Evolutionary conservation across 2,329 filamentous ascomycete genomes (phyloP), one percentile per base, ranked within the genome.

Genomic region (Pseudocercospora musae): DNA sequence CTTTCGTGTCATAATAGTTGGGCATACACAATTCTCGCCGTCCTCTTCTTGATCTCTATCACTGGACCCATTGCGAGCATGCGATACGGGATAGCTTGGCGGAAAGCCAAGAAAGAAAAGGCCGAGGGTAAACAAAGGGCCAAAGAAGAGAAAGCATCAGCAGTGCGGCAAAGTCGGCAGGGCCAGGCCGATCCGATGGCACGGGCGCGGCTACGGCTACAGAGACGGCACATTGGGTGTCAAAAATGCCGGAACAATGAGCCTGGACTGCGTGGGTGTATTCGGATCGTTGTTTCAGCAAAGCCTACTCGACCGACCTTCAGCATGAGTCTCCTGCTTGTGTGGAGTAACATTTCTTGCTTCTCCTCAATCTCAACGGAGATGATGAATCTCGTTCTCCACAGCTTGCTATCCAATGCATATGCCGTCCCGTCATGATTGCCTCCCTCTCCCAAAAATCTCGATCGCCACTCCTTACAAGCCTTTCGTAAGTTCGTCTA

Each of bases 1-100:
- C 21, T 20, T 27, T 50, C 46, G 77, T 23, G 37, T n/a, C n/a
- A 50, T n/a, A 50, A 58, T 50, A 56, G 57, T 7, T 63, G 60
- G 58, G 60, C 62, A 9, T 80, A 76, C 62, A 80, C 77, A 0
- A 69, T 76, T 1, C 62, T 80, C 23, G 73, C 71, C 15, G 42
- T 69, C 6, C 33, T 74, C 4, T 66, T 72, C 11, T 33, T 68
- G 11, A 49, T 68, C 2, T 67, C 68, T 0, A 64, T 55, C 3
- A 40, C 62, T 7, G 65, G 63, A 4, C 60, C 69, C 21, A 23
- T 72, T 4, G 60, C 63, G 25, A 66, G 64, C 9, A 70, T 72
- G 63, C 64, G 63, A 29, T 70, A 66, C 40, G 71, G 72, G 9
- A 62, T 70, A 11, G n/a, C 53, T 42, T 73, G 73, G 73, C 62